A percentile compares a stretch with the other conserved stretches of the same genome.
Evolutionary conservation across 1,284 basidiomycete genomes (phyloP).

Genomic region (Austroboletus novae-zelandiae): DNA sequence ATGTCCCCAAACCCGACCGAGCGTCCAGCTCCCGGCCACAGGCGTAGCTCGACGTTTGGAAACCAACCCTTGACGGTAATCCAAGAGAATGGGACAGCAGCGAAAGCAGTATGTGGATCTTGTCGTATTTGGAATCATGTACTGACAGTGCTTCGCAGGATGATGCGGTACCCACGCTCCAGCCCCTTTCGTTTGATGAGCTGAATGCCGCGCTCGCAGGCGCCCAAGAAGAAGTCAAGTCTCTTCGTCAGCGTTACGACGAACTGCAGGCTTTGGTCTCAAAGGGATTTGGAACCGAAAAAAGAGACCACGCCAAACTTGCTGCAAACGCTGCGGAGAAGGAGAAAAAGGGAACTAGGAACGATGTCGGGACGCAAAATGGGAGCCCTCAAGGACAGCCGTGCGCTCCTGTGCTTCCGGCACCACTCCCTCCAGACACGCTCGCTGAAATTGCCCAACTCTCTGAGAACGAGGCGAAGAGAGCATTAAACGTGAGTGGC

Average conservation of each 20-base stretch:
- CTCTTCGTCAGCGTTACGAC: constrained; percentile 27
- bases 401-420: not conserved
- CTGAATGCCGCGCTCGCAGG: constrained; percentile 24
- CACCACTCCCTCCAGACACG: constrained; percentile 3
- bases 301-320: not conserved
- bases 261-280: constrained; percentile 18
- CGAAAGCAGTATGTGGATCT: constrained; percentile 8
- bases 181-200: constrained; percentile 25
- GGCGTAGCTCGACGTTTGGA: constrained; percentile 28
- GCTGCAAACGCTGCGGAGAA: not conserved
- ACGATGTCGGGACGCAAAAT: not conserved
- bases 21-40: constrained; percentile 8
- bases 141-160: constrained; percentile 12
- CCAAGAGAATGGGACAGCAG: constrained; percentile 1
- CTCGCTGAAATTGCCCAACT: constrained; percentile 14
- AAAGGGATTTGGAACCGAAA: constrained; percentile 11
- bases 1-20: constrained; percentile 15
- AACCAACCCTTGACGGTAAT: constrained; percentile 15
- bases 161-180: constrained; percentile 1
- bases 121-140: constrained; percentile 1
- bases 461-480: constrained; percentile 24
- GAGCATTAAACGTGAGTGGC: constrained; percentile 18
- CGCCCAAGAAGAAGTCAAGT: constrained; percentile 24
- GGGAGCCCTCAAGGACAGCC: not conserved
- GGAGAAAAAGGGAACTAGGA: not conserved